A percentile compares a stretch with the other conserved stretches of the same genome.
phyloP scores from a whole-genome alignment of 805 yeast species.

The Kodamaea sagamina region DNA sequence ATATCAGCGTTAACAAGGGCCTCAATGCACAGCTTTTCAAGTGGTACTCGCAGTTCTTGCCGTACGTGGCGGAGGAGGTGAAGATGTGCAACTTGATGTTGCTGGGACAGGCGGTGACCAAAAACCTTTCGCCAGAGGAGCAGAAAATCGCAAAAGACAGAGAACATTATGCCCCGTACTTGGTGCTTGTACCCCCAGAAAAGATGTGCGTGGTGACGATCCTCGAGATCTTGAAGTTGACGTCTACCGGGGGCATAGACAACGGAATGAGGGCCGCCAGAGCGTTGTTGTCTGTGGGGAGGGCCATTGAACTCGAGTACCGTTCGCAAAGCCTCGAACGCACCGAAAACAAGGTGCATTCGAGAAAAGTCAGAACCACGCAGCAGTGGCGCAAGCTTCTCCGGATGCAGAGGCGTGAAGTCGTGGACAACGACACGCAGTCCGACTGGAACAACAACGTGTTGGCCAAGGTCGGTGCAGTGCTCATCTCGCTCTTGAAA shows the following conservation, averaged over 20 bases:
- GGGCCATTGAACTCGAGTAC: slow-evolving; percentile 82
- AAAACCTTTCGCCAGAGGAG: slow-evolving; percentile 19
- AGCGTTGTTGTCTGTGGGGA: slow-evolving; percentile 79
- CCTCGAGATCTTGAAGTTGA: slow-evolving; percentile 72
- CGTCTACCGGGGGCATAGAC: slow-evolving; percentile 70
- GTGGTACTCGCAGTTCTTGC: slow-evolving; percentile 79
- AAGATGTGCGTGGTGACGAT: slow-evolving; percentile 83
- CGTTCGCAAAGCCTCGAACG: slow-evolving; percentile 65
- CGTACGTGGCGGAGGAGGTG: slow-evolving; percentile 68
- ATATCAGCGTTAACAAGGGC: slow-evolving; percentile 53
- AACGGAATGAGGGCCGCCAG: slow-evolving; percentile 85
- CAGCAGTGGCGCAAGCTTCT: slow-evolving; percentile 49
- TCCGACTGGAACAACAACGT: slow-evolving; percentile 26
- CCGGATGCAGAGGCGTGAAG: slow-evolving; percentile 21
- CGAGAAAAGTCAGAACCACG: slow-evolving; percentile 45
- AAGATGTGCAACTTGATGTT: slow-evolving; percentile 51
- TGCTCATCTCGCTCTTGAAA: slow-evolving; percentile 69
- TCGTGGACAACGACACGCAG: slow-evolving; percentile 15
- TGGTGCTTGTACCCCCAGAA: slow-evolving; percentile 71
- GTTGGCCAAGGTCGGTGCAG: slow-evolving; percentile 74
- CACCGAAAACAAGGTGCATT: slow-evolving; percentile 54
- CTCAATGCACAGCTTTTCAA: slow-evolving; percentile 76
- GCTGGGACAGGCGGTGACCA: slow-evolving; percentile 24
- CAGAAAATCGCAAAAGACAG: slow-evolving; percentile 42
- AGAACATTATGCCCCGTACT: slow-evolving; percentile 71